Percentiles rank a stretch among this genome's conserved stretches.
phyloP scores from a whole-genome alignment of 768 basidiomycete species.

The Rubroboletus pulcherrimus region DNA sequence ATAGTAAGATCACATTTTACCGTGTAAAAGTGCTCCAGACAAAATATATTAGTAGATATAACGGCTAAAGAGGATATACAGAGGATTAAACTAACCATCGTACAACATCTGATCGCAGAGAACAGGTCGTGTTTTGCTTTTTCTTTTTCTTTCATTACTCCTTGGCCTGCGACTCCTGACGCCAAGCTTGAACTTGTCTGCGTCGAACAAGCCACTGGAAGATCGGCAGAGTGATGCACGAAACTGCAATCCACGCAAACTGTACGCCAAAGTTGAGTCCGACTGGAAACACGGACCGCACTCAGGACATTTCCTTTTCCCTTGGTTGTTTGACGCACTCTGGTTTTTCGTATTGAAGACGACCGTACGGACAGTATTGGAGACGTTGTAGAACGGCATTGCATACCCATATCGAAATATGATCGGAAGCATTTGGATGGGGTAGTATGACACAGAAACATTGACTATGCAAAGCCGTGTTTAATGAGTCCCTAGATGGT shows the following conservation, averaged over 20 bases:
- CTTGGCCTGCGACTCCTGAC: slow-evolving; percentile 11
- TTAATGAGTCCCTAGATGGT: not conserved
- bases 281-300: slow-evolving; percentile 34
- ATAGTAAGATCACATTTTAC: not conserved
- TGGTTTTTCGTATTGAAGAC: slow-evolving; percentile 64
- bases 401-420: slow-evolving; percentile 68
- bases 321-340: slow-evolving; percentile 35
- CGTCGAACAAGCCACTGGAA: slow-evolving; percentile 43
- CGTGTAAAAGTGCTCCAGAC: not conserved
- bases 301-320: not conserved
- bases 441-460: slow-evolving; percentile 54
- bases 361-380: slow-evolving; percentile 54
- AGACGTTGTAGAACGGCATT: slow-evolving; percentile 70
- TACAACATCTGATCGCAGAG: not conserved
- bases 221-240: slow-evolving; percentile 49
- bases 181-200: slow-evolving; percentile 23
- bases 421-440: slow-evolving; percentile 53
- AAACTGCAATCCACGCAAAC: slow-evolving; percentile 52
- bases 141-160: not conserved
- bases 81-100: not conserved
- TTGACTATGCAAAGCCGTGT: slow-evolving; percentile 38
- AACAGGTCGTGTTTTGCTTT: not conserved
- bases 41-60: not conserved
- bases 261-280: slow-evolving; percentile 61
- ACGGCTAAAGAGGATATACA: not conserved